Evolutionary conservation across 768 basidiomycete species (phyloP).

Genomic region (Mycena rebaudengoi): DNA sequence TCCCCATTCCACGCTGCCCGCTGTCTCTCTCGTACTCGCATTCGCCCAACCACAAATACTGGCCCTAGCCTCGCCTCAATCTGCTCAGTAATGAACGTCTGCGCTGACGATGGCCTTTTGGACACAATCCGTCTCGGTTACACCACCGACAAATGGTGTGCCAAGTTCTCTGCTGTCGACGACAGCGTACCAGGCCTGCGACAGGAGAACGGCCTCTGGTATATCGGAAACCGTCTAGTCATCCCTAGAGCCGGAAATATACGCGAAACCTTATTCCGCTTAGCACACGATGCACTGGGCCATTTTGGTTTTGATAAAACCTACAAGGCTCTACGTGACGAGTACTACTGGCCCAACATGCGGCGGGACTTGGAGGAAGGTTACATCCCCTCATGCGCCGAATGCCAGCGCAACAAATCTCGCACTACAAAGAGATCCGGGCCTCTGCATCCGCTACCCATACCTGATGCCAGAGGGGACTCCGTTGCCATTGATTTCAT

Average conservation of each 20-base stretch:
- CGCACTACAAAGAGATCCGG: slow-evolving; percentile 21
- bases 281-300: slow-evolving; percentile 22
- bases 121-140: not conserved
- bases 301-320: slow-evolving; percentile 30
- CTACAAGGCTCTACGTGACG: not conserved
- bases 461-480: slow-evolving; percentile 21
- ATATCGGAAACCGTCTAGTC: not conserved
- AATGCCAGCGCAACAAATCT: slow-evolving; percentile 43
- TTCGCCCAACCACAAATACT: not conserved
- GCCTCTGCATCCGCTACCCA: slow-evolving; percentile 31
- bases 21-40: not conserved
- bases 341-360: slow-evolving; percentile 24
- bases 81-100: not conserved
- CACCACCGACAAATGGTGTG: slow-evolving; percentile 7
- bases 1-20: not conserved
- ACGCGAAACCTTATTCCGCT: slow-evolving; percentile 14
- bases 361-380: slow-evolving; percentile 4
- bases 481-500: slow-evolving; percentile 24
- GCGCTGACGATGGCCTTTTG: not conserved
- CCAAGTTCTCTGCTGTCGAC: slow-evolving; percentile 3
- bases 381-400: slow-evolving; percentile 35
- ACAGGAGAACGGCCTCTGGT: not conserved
- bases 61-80: too few species aligned
- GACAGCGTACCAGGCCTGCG: not conserved
- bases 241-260: not conserved